A percentile compares a stretch with the other conserved stretches of the same genome.
phyloP scores from a whole-genome alignment of 2,329 filamentous ascomycete genomes.

The Exutisphaerella laricina region DNA sequence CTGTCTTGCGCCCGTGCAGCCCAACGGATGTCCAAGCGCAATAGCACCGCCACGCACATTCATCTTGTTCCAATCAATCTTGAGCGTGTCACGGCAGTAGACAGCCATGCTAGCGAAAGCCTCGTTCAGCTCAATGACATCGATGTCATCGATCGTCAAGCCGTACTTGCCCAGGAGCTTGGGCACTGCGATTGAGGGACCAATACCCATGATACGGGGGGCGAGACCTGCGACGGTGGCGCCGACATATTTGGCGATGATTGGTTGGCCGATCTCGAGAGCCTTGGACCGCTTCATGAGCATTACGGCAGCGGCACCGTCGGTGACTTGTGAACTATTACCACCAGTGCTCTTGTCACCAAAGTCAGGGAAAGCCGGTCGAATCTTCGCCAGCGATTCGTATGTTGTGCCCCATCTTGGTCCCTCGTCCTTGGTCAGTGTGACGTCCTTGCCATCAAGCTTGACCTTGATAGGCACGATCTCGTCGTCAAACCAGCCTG shows the following conservation, averaged over 20 bases:
- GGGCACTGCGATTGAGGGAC: constrained; percentile 63
- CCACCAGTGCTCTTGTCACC: constrained; percentile 83
- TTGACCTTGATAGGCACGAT: constrained; percentile 81
- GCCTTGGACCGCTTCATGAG: constrained; percentile 94
- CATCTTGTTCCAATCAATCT: constrained; percentile 68
- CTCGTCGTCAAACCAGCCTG: constrained; percentile 87
- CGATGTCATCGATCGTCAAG: constrained; percentile 73
- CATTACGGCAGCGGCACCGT: constrained; percentile 83
- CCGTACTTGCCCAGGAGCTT: constrained; percentile 81
- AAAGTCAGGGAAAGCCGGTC: constrained; percentile 84
- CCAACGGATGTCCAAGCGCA: constrained; percentile 76
- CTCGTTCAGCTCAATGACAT: constrained; percentile 93
- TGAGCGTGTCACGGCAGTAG: constrained; percentile 65
- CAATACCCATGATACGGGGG: constrained; percentile 95
- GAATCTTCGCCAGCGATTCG: constrained; percentile 76
- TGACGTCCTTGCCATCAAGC: constrained; percentile 70
- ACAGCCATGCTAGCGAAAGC: constrained; percentile 97
- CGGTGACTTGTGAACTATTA: constrained; percentile 91
- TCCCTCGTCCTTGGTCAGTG: constrained; percentile 80
- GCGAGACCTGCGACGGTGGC: constrained; percentile 85
- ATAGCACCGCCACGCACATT: constrained; percentile 78
- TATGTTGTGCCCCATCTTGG: constrained; percentile 84
- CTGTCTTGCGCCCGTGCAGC: constrained; percentile 69
- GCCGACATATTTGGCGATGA: constrained; percentile 90
- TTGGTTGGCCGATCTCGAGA: constrained; percentile 78